A percentile compares a stretch with the other conserved stretches of the same genome.
phyloP scores from a whole-genome alignment of 495 filamentous ascomycete species.

The Thozetella sp. region DNA sequence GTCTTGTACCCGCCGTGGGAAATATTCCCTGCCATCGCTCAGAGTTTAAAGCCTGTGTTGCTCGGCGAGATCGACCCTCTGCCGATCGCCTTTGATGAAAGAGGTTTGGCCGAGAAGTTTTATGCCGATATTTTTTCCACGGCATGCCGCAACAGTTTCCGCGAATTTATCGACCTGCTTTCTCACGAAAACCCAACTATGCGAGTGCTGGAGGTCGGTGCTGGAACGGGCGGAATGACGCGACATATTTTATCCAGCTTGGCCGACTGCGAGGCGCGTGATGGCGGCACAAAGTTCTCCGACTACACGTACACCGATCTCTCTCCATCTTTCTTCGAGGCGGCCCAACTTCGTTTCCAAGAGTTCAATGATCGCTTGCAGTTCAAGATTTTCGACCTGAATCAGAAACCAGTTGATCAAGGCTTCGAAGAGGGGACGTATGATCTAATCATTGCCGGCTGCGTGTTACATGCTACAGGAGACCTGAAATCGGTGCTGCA shows the following conservation, averaged over 20 bases:
- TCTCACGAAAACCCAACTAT: constrained; percentile 41
- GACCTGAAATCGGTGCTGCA: constrained; percentile 29
- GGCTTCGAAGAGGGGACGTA: constrained; percentile 29
- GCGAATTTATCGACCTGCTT: constrained; percentile 18
- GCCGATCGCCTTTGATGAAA: constrained; percentile 23
- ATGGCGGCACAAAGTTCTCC: constrained; percentile 20
- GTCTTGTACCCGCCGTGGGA: constrained; percentile 19
- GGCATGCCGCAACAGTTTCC: constrained; percentile 19
- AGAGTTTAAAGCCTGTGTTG: constrained; percentile 37
- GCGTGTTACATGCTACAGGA: constrained; percentile 50
- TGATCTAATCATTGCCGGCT: constrained; percentile 45
- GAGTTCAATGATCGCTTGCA: constrained; percentile 18
- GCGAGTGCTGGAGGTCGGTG: constrained; percentile 48
- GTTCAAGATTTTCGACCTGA: constrained; percentile 33
- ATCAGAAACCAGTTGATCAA: constrained; percentile 22
- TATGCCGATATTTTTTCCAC: constrained; percentile 22
- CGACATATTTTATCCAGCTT: constrained; percentile 16
- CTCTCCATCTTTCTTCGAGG: constrained; percentile 51
- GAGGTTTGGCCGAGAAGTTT: constrained; percentile 18
- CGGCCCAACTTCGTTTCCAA: constrained; percentile 21
- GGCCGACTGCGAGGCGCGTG: constrained; percentile 15
- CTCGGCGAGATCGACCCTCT: constrained; percentile 38
- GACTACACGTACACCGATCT: constrained; percentile 57
- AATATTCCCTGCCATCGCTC: constrained; percentile 23
- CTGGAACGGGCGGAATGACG: constrained; percentile 43